Evolutionary conservation across 805 yeast species (phyloP).

Genomic region (Candida tammaniensis): DNA sequence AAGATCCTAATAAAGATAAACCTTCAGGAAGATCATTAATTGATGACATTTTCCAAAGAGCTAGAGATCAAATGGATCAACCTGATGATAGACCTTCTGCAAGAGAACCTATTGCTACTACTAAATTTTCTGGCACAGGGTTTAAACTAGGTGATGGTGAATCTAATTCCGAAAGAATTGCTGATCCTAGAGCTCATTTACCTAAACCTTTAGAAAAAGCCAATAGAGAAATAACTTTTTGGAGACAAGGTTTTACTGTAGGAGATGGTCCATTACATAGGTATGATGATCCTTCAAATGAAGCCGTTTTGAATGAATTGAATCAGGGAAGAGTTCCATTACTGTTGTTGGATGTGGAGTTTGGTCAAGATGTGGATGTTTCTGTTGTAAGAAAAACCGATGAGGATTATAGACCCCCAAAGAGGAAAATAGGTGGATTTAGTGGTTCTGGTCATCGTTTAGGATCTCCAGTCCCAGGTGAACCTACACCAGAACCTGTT

Average conservation of each 20-base stretch:
- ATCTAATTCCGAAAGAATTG: slow-evolving; percentile 31
- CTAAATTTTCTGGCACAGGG: slow-evolving; percentile 49
- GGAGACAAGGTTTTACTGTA: slow-evolving; percentile 95
- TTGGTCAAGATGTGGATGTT: slow-evolving; percentile 93
- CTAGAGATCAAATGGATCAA: slow-evolving; percentile 45
- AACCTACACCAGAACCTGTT: slow-evolving; percentile 25
- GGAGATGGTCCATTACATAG: slow-evolving; percentile 86
- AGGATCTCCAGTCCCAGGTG: slow-evolving; percentile 89
- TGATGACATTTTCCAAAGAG: slow-evolving; percentile 67
- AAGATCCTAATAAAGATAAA: slow-evolving; percentile 57
- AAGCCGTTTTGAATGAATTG: slow-evolving; percentile 71
- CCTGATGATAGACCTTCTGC: slow-evolving; percentile 36
- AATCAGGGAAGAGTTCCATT: slow-evolving; percentile 91
- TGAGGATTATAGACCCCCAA: slow-evolving; percentile 76
- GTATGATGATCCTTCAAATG: slow-evolving; percentile 91
- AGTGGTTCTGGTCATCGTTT: slow-evolving; percentile 78
- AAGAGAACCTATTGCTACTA: slow-evolving; percentile 28
- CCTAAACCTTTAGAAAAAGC: slow-evolving; percentile 46
- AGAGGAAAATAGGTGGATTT: slow-evolving; percentile 61
- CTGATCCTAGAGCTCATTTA: slow-evolving; percentile 25
- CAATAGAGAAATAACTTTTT: slow-evolving; percentile 80
- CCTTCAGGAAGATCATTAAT: slow-evolving; percentile 44
- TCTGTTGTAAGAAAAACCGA: slow-evolving; percentile 77
- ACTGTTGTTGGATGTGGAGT: slow-evolving; percentile 72
- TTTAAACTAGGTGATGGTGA: slow-evolving; percentile 50